These are phyloP conservation scores for Spirogloea muscicola DNA, from an alignment of 139 green algal genomes.

Conservation along the genomic window DNA sequence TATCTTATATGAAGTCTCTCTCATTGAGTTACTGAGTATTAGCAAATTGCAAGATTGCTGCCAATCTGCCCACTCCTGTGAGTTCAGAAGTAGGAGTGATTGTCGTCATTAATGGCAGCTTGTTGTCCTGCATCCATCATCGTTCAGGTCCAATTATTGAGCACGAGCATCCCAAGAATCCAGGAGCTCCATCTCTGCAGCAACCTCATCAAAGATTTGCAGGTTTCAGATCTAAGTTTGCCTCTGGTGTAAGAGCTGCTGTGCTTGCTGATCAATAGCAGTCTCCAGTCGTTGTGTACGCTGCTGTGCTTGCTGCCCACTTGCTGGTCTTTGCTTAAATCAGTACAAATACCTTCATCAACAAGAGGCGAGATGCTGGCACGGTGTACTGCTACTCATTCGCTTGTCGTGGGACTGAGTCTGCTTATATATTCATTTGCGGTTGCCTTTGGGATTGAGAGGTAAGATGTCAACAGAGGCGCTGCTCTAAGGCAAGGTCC, in stretches of 20 bases:
- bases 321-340: neutral
- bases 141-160: conserved; percentile 5
- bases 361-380: neutral
- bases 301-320: neutral
- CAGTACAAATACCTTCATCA: neutral
- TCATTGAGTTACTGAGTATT: too few species aligned
- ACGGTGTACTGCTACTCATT: neutral
- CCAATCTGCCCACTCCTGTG: neutral
- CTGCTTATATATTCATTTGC: neutral
- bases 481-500: neutral
- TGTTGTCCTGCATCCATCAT: neutral
- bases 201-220: neutral
- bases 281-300: neutral
- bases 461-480: neutral
- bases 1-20: too few species aligned
- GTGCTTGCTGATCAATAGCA: too few species aligned
- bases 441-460: neutral
- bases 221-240: neutral
- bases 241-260: too few species aligned
- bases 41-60: too few species aligned
- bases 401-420: neutral
- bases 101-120: neutral
- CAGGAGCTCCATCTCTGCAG: conserved; percentile 20
- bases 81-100: neutral
- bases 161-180: neutral